A percentile compares a stretch with the other conserved stretches of the same genome.
These are phyloP conservation scores for Eucalyptus paniculata DNA, from an alignment of 345 rosid genomes.

Conservation along the genomic window DNA sequence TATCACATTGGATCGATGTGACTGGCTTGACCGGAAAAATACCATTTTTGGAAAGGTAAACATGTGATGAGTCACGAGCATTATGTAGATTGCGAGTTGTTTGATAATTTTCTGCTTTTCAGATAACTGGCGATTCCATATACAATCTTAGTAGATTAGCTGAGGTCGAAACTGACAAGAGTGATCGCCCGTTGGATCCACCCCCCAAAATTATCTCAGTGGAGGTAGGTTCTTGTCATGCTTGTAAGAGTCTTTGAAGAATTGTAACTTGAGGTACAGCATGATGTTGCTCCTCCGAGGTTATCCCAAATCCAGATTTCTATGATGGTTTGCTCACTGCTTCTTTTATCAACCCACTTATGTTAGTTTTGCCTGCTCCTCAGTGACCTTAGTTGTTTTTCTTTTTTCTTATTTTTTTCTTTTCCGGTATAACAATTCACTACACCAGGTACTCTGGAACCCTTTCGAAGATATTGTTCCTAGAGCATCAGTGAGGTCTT, in stretches of 20 bases:
- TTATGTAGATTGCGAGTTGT: background rate
- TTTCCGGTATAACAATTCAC: background rate
- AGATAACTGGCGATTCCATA: slow-evolving; percentile 89
- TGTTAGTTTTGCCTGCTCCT: background rate
- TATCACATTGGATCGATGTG: slow-evolving; percentile 79
- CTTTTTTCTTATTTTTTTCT: background rate
- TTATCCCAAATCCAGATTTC: background rate
- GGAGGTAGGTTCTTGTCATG: slow-evolving; percentile 34
- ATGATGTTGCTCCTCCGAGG: background rate
- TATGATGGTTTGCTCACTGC: background rate
- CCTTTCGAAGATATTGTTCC: slow-evolving; percentile 96
- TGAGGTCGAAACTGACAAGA: slow-evolving; percentile 64
- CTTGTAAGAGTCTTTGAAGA: background rate
- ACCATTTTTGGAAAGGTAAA: slow-evolving; percentile 91
- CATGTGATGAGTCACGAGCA: background rate
- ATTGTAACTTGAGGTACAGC: background rate
- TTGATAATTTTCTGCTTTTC: background rate
- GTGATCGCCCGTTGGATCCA: slow-evolving; percentile 82
- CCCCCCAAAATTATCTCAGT: slow-evolving; percentile 56
- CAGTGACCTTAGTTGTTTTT: background rate
- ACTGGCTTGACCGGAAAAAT: slow-evolving; percentile 77
- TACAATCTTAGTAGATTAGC: slow-evolving; percentile 67
- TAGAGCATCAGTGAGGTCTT: slow-evolving; percentile 25
- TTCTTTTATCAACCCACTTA: background rate
- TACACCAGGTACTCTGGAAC: slow-evolving; percentile 73